Evolutionary conservation across 192 early-diverging fungal genomes (phyloP), one percentile per base, ranked within the genome.

Genomic region (Phycomyces nitens): DNA sequence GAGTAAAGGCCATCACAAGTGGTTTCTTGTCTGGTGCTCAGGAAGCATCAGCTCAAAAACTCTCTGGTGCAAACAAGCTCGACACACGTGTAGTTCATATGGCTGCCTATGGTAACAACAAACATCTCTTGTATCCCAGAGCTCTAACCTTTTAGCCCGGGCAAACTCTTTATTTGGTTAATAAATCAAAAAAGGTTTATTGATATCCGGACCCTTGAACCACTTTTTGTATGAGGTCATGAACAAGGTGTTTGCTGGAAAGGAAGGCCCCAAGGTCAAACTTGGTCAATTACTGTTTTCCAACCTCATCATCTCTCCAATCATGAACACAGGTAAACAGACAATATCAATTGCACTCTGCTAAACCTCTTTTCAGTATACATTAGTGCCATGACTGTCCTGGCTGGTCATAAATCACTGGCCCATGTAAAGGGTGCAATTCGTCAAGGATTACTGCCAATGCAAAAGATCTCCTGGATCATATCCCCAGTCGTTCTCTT

Each of bases 401-500:
- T 96, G 79, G 87, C 88, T 40, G 92, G 92, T 51, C 82, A 84
- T 27, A 83, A 77, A 62, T 62, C 74, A 18, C 41, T 80, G 9
- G 73, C 52, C 11, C 80, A 81, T 56, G 76, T 91, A 7, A 65
- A 78, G 18, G 57, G 55, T 20, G 71, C 85, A 22, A 82, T 94
- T 38, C 70, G 77, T 61, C 41, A 71, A 12, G 82, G 91, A 23
- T 72, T 92, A 27, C 68, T 89, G 20, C 75, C 78, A 14, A 82
- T 95, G 79, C 86, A 90, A 82, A 91, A 88, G 79, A 84, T 92
- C 11, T 89, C 89, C 18, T 93, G 88, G 88, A 77, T 90, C 27
- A 80, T 93, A 41, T 93, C 87, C 65, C 94, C 94, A 11, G 49
- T 86, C 11, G 81, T 89, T 5, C 88, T 93, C 81, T 79, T 84